Evolutionary conservation across 2,329 filamentous ascomycete genomes (phyloP).

Genomic region (Rutstroemia sp.): DNA sequence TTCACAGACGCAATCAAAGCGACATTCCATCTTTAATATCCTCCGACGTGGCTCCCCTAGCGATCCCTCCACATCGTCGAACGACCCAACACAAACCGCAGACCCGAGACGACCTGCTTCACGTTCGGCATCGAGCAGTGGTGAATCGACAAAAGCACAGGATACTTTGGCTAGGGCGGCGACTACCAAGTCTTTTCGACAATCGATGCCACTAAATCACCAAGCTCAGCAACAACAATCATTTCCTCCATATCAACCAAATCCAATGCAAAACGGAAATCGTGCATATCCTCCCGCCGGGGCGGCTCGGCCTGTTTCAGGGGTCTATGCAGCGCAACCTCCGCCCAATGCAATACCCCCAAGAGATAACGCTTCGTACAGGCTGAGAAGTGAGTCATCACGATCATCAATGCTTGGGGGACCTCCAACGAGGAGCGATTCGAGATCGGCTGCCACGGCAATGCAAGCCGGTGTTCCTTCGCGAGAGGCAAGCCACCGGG

Average conservation of each 20-base stretch:
- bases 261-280: conserved; percentile 32
- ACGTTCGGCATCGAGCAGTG: conserved; percentile 24
- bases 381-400: conserved; percentile 51
- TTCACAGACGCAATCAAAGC: conserved; percentile 25
- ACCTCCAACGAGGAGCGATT: conserved; percentile 51
- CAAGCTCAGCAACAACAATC: conserved; percentile 36
- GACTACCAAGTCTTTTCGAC: conserved; percentile 32
- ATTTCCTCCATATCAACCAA: conserved; percentile 37
- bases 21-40: conserved; percentile 31
- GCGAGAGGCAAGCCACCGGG: conserved; percentile 62
- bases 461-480: conserved; percentile 55
- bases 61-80: conserved; percentile 13
- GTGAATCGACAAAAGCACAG: conserved; percentile 23
- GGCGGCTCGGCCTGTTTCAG: conserved; percentile 37
- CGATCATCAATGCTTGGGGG: conserved; percentile 47
- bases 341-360: conserved; percentile 33
- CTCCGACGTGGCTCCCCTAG: conserved; percentile 25
- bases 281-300: conserved; percentile 31
- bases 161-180: conserved; percentile 23
- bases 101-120: conserved; percentile 15
- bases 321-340: conserved; percentile 36
- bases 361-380: conserved; percentile 37
- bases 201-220: conserved; percentile 36
- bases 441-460: conserved; percentile 46
- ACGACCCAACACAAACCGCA: conserved; percentile 13